A percentile compares a stretch with the other conserved stretches of the same genome.
Evolutionary conservation across 2,329 filamentous ascomycete genomes (phyloP).

Genomic region (Teratosphaeria viscida): DNA sequence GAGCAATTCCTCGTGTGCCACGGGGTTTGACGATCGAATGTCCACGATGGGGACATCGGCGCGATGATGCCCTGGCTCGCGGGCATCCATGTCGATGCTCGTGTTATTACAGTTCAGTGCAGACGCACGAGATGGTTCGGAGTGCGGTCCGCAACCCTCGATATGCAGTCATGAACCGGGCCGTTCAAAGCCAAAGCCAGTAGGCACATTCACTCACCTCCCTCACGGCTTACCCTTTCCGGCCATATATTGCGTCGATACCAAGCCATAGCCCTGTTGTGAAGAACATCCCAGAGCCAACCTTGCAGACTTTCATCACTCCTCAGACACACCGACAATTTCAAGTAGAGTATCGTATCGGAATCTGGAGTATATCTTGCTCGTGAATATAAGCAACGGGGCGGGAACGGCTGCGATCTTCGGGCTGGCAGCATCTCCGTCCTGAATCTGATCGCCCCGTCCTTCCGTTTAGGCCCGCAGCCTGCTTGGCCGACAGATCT

Average conservation of each 20-base stretch:
- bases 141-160: too few relatives aligned
- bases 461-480: not conserved
- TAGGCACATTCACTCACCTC: not conserved
- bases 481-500: not conserved
- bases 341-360: too few relatives aligned
- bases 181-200: not conserved
- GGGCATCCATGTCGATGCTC: not conserved
- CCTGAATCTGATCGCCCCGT: not conserved
- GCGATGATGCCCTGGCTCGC: not conserved
- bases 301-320: not conserved
- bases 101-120: not conserved
- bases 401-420: too few relatives aligned
- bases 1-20: constrained; percentile 60
- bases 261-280: not conserved
- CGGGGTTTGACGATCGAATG: constrained; percentile 50
- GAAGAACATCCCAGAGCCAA: not conserved
- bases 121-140: too few relatives aligned
- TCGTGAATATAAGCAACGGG: too few relatives aligned
- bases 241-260: not conserved
- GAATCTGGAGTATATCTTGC: too few relatives aligned
- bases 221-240: not conserved
- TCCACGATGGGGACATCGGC: constrained; percentile 41
- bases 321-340: not conserved
- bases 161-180: too few relatives aligned
- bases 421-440: not conserved